phyloP scores from a whole-genome alignment of 176 grass and related monocot genomes.

The Zea mays region Zm-B73-REFERENCE-NAM-5.0 NC_050105.1:15644501-15645000 shows the following conservation, averaged over 20 bases:
- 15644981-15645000: conserved; percentile 86
- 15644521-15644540: conserved; percentile 13
- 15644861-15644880: background rate
- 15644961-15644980: conserved; percentile 91
- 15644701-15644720: conserved; percentile 29
- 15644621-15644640: background rate
- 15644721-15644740: conserved; percentile 37
- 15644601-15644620: background rate
- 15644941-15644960: conserved; percentile 70
- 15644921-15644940: conserved; percentile 94
- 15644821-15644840: conserved; percentile 12
- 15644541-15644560: background rate
- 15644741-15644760: conserved; percentile 87
- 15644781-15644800: conserved; percentile 83
- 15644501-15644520: conserved; percentile 1
- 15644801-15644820: background rate
- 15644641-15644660: conserved; percentile 30
- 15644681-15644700: conserved; percentile 21
- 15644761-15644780: conserved; percentile 87
- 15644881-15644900: conserved; percentile 69
- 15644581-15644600: background rate
- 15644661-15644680: conserved; percentile 19
- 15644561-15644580: conserved; percentile 4
- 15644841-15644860: background rate
- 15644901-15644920: conserved; percentile 94